Percentiles rank a stretch among this genome's conserved stretches.
Evolutionary conservation across 495 filamentous ascomycete species (phyloP).

Genomic region (Penicillium pancosmium): DNA sequence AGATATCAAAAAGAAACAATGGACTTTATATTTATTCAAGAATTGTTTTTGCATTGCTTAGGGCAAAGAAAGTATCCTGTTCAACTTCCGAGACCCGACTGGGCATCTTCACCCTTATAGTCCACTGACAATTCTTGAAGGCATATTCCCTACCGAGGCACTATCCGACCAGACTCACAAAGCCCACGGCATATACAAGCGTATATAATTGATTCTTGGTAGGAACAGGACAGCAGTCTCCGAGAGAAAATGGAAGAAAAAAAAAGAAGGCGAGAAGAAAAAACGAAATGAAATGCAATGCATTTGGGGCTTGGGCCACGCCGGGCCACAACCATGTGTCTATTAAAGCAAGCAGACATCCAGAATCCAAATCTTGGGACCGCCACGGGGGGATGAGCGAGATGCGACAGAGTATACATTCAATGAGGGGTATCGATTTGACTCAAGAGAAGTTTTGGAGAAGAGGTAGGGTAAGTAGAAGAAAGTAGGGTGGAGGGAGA

Average conservation of each 20-base stretch:
- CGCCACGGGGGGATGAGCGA: not conserved
- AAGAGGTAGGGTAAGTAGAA: not conserved
- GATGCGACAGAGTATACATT: not conserved
- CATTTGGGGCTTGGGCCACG: not conserved
- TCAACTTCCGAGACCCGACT: too few species aligned
- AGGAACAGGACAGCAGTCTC: not conserved
- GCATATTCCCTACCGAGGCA: too few species aligned
- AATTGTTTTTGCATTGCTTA: too few species aligned
- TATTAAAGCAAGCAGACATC: not conserved
- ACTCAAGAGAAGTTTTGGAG: constrained; percentile 7
- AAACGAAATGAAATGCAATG: constrained; percentile 8
- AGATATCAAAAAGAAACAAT: too few species aligned
- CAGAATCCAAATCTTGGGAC: not conserved
- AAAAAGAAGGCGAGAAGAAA: not conserved
- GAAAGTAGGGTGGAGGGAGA: too few species aligned
- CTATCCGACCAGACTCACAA: too few species aligned
- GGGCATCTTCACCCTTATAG: too few species aligned
- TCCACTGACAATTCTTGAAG: too few species aligned
- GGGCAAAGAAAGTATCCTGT: too few species aligned
- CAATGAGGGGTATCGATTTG: constrained; percentile 2
- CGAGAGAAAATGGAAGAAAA: not conserved
- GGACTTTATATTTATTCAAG: too few species aligned
- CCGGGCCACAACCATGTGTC: not conserved
- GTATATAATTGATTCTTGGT: not conserved
- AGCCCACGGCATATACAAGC: not conserved